Evolutionary conservation across 2,329 filamentous ascomycete species (phyloP), one percentile per base, ranked within the genome.

Genomic region (Ophiostoma pallidulum): DNA sequence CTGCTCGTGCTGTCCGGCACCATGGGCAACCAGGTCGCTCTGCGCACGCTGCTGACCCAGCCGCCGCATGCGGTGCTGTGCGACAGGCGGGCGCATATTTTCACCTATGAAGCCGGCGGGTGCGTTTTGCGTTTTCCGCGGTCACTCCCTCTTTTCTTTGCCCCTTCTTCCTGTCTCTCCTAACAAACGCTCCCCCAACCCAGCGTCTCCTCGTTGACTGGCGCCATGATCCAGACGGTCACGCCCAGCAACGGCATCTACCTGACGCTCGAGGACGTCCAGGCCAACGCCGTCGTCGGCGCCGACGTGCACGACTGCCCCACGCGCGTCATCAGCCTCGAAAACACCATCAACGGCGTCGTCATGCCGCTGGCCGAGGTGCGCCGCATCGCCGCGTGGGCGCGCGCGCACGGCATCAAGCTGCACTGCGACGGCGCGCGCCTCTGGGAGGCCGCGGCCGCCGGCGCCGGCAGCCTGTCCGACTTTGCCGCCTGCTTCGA

Each of bases 1-100:
- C 71, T 96, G 4, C 81, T 95, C 46, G 86, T 95, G 47, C 73
- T 94, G 50, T 92, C 86, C 0, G 91, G 91, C 4, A 95, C 90
- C 4, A 95, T 95, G 89, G 89, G 88, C 35, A 96, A 96, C 66
- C 89, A 95, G 63, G 71, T 96, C 16, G 82, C 84, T 0, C 73
- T 95, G 36, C 80, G 90, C 33, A 75, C 85, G 2, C 84, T 92
- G 50, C 73, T 96, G 13, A 75, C 72, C 1, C 83, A 86, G 51
- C 89, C 90, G 13, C 91, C 91, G 0, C 80, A 94, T 62, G 77
- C 77, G 8, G 77, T 96, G 5, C 68, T 96, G 8, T 87, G 84
- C 56, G 90, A 96, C 61, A 71, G 81, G 53, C 77, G 87, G 29
- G 77, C 80, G 4, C 91, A 96, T 61, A 85, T 96, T 49, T 70